Conservation (phyloP, 148 eudicot species). For the Vaccinium corymbosum region DNA sequence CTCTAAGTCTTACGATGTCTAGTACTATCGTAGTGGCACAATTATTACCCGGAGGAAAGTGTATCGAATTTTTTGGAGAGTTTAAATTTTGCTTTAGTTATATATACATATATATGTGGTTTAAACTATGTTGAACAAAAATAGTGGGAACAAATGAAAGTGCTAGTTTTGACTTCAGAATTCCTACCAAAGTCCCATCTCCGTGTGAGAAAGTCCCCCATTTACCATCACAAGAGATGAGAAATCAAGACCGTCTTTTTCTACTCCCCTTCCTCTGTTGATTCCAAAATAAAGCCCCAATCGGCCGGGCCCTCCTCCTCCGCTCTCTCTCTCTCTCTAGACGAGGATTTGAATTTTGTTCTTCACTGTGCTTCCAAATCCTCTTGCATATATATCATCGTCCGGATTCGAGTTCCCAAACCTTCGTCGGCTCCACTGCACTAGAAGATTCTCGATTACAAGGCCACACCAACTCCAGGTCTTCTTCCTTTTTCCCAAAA, state of each 20-base stretch:
- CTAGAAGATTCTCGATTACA: not conserved
- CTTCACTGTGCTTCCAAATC: not conserved
- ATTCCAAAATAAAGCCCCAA: not conserved
- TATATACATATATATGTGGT: no score
- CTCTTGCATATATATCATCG: not conserved
- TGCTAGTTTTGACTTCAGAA: not conserved
- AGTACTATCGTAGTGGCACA: no score
- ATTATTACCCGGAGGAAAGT: no score
- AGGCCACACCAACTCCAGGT: not conserved
- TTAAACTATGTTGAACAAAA: no score
- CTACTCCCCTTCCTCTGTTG: slow-evolving; percentile 2
- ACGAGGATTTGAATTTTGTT: not conserved
- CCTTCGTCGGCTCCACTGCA: not conserved
- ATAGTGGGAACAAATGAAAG: not conserved
- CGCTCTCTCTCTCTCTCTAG: not conserved
- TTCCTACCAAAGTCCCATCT: not conserved
- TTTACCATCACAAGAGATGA: not conserved
- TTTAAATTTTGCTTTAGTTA: no score
- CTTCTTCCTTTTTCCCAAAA: not conserved
- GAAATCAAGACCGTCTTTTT: not conserved
- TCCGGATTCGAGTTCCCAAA: slow-evolving; percentile 8
- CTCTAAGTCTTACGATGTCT: no score
- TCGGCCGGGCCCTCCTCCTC: not conserved
- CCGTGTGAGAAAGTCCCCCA: not conserved
- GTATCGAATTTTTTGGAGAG: no score